Evolutionary conservation across 257 asterid genomes (phyloP).

Genomic region (Hygrophila difformis): DNA sequence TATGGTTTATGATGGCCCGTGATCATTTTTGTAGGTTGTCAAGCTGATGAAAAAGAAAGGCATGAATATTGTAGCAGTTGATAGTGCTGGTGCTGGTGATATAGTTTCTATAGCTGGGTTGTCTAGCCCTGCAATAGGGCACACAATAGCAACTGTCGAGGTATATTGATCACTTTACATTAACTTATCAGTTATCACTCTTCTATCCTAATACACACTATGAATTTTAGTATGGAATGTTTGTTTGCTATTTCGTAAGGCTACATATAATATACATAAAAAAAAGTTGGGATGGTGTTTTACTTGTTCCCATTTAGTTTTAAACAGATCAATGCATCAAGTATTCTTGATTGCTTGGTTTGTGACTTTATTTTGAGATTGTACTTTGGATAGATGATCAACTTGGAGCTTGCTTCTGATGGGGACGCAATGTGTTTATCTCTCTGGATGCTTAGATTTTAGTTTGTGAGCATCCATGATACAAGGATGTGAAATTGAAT

Average conservation of each 20-base stretch:
- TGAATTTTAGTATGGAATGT: too few species aligned
- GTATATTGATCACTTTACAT: constrained; percentile 24
- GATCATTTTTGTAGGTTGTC: constrained; percentile 48
- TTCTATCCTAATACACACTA: neutral
- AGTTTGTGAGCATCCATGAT: too few species aligned
- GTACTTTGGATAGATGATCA: too few species aligned
- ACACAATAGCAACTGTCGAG: constrained; percentile 85
- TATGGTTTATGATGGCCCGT: constrained; percentile 2
- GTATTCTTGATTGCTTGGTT: too few species aligned
- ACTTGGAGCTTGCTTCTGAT: too few species aligned
- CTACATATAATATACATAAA: neutral
- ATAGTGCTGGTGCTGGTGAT: constrained; percentile 96
- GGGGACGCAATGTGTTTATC: too few species aligned
- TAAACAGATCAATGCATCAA: too few species aligned
- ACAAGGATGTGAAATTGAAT: too few species aligned
- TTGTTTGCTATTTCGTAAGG: too few species aligned
- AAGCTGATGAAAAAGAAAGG: constrained; percentile 96
- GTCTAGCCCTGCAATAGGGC: constrained; percentile 79
- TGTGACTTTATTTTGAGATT: too few species aligned
- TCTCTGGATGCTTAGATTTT: too few species aligned
- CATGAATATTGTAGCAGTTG: constrained; percentile 57
- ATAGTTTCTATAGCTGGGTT: constrained; percentile 95
- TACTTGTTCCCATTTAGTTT: too few species aligned
- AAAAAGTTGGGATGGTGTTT: constrained; percentile 3
- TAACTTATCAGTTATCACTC: neutral